Conservation (phyloP, 805 yeast species). For the Nakazawaea populi region DNA sequence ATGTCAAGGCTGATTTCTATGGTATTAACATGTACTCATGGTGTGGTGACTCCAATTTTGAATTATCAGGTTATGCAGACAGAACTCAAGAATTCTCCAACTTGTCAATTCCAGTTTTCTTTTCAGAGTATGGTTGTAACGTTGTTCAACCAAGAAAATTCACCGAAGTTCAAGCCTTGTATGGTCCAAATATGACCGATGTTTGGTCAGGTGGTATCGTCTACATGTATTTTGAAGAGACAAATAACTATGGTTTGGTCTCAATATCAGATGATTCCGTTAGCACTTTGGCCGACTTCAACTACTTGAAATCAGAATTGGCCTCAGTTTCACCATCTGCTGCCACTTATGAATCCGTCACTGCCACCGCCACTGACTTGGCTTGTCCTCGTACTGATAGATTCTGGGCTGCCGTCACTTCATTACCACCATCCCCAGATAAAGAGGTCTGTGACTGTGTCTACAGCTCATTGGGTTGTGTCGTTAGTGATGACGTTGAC, state of each 20-base stretch:
- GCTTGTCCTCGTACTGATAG: slow-evolving; percentile 46
- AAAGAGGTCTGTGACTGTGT: slow-evolving; percentile 61
- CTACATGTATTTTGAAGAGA: slow-evolving; percentile 86
- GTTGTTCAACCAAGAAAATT: slow-evolving; percentile 66
- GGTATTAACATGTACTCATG: slow-evolving; percentile 87
- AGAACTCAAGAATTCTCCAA: slow-evolving; percentile 69
- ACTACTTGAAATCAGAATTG: slow-evolving; percentile 48
- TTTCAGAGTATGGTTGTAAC: slow-evolving; percentile 89
- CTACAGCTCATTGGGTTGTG: slow-evolving; percentile 48
- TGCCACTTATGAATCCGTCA: slow-evolving; percentile 29
- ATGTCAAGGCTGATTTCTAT: slow-evolving; percentile 66
- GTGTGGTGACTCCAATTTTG: slow-evolving; percentile 67
- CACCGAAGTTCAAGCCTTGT: slow-evolving; percentile 67
- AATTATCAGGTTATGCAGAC: slow-evolving; percentile 59
- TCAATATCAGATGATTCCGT: slow-evolving; percentile 44
- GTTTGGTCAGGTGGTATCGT: slow-evolving; percentile 95
- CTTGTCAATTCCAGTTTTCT: slow-evolving; percentile 74
- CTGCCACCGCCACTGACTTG: slow-evolving; percentile 28
- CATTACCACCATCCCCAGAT: slow-evolving; percentile 76
- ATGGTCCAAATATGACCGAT: slow-evolving; percentile 67
- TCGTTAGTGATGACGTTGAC: slow-evolving; percentile 45
- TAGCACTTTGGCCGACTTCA: slow-evolving; percentile 56
- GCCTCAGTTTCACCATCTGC: slow-evolving; percentile 45
- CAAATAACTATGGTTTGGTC: slow-evolving; percentile 77
- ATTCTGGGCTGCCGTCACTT: slow-evolving; percentile 63